Evolutionary conservation across 2,329 filamentous ascomycete genomes (phyloP).

Genomic region (Talaromyces sp.): DNA sequence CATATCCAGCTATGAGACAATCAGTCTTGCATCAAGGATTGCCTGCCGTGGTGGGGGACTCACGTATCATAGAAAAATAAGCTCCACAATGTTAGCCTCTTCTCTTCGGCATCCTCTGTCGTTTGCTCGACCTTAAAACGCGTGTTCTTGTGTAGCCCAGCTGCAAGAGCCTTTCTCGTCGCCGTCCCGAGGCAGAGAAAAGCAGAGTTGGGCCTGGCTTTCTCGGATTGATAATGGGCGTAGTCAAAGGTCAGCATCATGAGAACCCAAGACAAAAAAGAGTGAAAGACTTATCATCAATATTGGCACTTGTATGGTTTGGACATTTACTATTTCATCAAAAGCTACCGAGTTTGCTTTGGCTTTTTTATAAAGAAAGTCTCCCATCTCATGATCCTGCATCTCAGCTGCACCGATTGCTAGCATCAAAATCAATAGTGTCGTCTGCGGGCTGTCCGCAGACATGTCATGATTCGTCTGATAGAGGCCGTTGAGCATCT

Average conservation of each 20-base stretch:
- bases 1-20: slow-evolving; percentile 39
- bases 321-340: slow-evolving; percentile 46
- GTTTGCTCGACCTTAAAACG: slow-evolving; percentile 30
- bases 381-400: slow-evolving; percentile 39
- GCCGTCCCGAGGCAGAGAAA: slow-evolving; percentile 43
- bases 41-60: slow-evolving; percentile 13
- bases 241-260: slow-evolving; percentile 23
- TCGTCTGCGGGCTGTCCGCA: slow-evolving; percentile 35
- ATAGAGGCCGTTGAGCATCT: slow-evolving; percentile 37
- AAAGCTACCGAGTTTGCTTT: slow-evolving; percentile 37
- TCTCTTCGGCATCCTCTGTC: slow-evolving; percentile 35
- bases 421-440: slow-evolving; percentile 39
- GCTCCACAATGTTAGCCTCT: slow-evolving; percentile 40
- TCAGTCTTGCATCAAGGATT: neutral
- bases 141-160: slow-evolving; percentile 44
- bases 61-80: slow-evolving; percentile 46
- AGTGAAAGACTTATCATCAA: slow-evolving; percentile 43
- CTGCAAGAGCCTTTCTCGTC: slow-evolving; percentile 42
- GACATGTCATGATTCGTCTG: slow-evolving; percentile 28
- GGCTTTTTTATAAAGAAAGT: slow-evolving; percentile 44
- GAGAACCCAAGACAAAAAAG: neutral
- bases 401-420: slow-evolving; percentile 39
- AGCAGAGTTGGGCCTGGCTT: slow-evolving; percentile 43
- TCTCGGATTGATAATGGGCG: slow-evolving; percentile 46
- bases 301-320: slow-evolving; percentile 43